Evolutionary conservation across 1,139 yeast species (phyloP).

Genomic region (Casaregolazyma lundiana): DNA sequence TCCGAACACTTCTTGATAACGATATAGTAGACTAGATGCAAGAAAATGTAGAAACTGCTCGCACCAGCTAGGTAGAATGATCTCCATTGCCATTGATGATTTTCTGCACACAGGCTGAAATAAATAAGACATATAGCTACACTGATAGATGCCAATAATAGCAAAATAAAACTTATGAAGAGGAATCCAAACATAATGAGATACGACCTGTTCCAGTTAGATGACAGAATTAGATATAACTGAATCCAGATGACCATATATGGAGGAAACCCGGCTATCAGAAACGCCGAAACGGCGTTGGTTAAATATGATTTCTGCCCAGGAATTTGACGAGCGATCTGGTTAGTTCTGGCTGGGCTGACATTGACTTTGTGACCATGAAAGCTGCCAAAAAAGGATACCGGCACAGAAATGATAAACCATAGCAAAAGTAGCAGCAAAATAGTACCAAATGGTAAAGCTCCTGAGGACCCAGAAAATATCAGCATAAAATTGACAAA

Average conservation of each 20-base stretch:
- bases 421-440: conserved; percentile 74
- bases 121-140: conserved; percentile 79
- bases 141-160: conserved; percentile 78
- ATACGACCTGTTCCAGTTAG: conserved; percentile 90
- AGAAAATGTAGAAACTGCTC: conserved; percentile 74
- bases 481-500: conserved; percentile 79
- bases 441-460: conserved; percentile 90
- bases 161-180: conserved; percentile 77
- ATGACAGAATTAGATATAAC: conserved; percentile 79
- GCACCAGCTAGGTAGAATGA: conserved; percentile 87
- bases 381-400: conserved; percentile 75
- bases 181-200: conserved; percentile 97
- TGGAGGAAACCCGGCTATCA: conserved; percentile 87
- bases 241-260: conserved; percentile 94
- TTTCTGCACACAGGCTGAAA: conserved; percentile 82
- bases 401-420: conserved; percentile 82
- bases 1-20: conserved; percentile 56
- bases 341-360: conserved; percentile 79
- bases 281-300: conserved; percentile 58
- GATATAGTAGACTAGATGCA: conserved; percentile 65
- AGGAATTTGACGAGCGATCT: conserved; percentile 95
- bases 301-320: conserved; percentile 80
- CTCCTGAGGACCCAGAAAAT: conserved; percentile 81
- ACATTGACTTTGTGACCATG: conserved; percentile 64
- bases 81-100: conserved; percentile 98